phyloP scores from a whole-genome alignment of 129 eudicot genomes.

The Lactuca sativa region DNA sequence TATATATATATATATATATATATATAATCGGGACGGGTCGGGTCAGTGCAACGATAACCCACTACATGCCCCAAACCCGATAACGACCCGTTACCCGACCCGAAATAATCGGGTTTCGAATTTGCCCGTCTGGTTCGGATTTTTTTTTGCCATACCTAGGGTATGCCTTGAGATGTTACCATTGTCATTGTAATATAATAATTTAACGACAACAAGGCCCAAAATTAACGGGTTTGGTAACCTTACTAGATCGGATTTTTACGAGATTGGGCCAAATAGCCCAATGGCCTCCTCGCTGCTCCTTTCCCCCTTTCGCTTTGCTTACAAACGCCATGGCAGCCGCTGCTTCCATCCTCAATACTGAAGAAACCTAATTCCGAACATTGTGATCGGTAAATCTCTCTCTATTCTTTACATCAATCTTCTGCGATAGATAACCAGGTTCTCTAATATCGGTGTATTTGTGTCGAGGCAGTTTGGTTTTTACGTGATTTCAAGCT shows the following conservation, averaged over 20 bases:
- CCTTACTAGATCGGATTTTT: neutral
- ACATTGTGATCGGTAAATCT: constrained; percentile 7
- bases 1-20: too few relatives aligned
- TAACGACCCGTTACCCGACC: too few relatives aligned
- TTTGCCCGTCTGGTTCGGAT: too few relatives aligned
- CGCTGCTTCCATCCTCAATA: constrained; percentile 18
- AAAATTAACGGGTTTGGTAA: neutral
- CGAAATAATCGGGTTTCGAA: too few relatives aligned
- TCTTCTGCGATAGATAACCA: neutral
- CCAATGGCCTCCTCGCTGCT: neutral
- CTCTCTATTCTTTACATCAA: neutral
- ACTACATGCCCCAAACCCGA: too few relatives aligned
- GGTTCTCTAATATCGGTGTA: neutral
- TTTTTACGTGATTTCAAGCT: neutral
- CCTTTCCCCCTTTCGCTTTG: neutral
- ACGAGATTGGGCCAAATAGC: neutral
- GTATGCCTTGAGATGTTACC: too few relatives aligned
- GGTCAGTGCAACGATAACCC: too few relatives aligned
- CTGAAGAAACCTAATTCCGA: neutral
- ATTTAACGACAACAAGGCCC: neutral
- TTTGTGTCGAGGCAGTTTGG: neutral
- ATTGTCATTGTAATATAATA: too few relatives aligned
- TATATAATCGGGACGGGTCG: too few relatives aligned
- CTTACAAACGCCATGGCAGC: constrained; percentile 24
- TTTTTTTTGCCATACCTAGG: too few relatives aligned